Percentiles rank a stretch among this genome's conserved stretches.
These are phyloP conservation scores for Chaetomium tenue DNA, from an alignment of 495 filamentous ascomycete species.

Conservation along the genomic window DNA sequence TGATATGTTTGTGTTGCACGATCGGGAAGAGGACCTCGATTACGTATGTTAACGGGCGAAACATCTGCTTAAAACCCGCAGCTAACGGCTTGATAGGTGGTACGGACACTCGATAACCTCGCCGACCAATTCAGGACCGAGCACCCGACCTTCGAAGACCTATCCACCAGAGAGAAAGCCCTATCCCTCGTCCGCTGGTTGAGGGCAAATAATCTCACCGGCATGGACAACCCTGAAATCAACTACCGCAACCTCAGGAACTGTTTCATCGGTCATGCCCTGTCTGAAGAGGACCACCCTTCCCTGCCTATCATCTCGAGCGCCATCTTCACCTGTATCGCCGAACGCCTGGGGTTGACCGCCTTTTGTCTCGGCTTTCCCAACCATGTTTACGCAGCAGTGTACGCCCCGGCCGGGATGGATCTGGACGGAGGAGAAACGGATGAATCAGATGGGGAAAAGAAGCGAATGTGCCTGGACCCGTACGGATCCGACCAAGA, in stretches of 20 bases:
- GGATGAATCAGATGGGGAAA: slow-evolving; percentile 29
- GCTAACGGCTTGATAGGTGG: slow-evolving; percentile 48
- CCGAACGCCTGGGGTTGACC: slow-evolving; percentile 61
- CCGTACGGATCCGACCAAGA: slow-evolving; percentile 72
- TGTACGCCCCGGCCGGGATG: slow-evolving; percentile 56
- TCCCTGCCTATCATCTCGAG: slow-evolving; percentile 78
- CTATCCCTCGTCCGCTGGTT: slow-evolving; percentile 65
- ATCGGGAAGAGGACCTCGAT: slow-evolving; percentile 65
- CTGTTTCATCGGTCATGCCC: slow-evolving; percentile 75
- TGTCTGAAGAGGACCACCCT: slow-evolving; percentile 65
- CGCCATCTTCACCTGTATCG: slow-evolving; percentile 49
- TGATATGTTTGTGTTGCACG: slow-evolving; percentile 80
- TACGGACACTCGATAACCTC: slow-evolving; percentile 60
- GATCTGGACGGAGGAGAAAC: slow-evolving; percentile 59
- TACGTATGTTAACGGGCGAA: slow-evolving; percentile 52
- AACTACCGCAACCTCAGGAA: slow-evolving; percentile 79
- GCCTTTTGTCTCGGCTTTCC: slow-evolving; percentile 74
- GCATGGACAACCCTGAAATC: slow-evolving; percentile 56
- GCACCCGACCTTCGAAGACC: slow-evolving; percentile 49
- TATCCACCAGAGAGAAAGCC: slow-evolving; percentile 64
- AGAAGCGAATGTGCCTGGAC: slow-evolving; percentile 73
- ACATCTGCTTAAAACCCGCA: slow-evolving; percentile 2
- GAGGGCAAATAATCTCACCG: slow-evolving; percentile 61
- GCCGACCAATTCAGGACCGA: slow-evolving; percentile 51
- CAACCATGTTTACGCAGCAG: slow-evolving; percentile 73